Evolutionary conservation across 306 rosid genomes (phyloP).

Genomic region (Corylus avellana): DNA sequence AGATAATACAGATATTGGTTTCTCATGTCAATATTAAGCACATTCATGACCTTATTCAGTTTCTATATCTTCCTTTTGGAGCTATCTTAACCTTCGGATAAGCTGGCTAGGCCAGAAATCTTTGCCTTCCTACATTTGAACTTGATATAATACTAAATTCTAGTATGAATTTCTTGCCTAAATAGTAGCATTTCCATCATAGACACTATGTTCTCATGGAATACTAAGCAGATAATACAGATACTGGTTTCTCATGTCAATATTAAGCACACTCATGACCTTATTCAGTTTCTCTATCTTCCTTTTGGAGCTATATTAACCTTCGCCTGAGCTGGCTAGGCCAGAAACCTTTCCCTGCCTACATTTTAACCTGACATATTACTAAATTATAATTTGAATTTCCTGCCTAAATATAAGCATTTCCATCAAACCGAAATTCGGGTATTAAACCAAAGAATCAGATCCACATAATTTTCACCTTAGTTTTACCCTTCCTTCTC

Average conservation of each 20-base stretch:
- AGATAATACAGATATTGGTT: not conserved
- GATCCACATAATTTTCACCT: not conserved
- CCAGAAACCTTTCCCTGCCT: constrained; percentile 4
- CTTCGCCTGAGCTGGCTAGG: not conserved
- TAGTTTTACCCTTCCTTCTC: not conserved
- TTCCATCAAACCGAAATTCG: not conserved
- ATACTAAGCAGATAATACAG: not conserved
- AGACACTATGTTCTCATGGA: too few species aligned
- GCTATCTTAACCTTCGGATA: not conserved
- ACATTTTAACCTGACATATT: not conserved
- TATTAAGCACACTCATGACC: not conserved
- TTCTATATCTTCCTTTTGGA: not conserved
- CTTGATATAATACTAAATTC: not conserved
- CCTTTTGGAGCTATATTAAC: not conserved
- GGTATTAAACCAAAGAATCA: not conserved
- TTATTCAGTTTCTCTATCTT: not conserved
- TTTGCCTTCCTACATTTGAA: constrained; percentile 2
- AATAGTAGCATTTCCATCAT: not conserved
- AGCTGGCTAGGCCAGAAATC: not conserved
- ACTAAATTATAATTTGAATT: not conserved
- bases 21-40: constrained; percentile 11
- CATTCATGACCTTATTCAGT: not conserved
- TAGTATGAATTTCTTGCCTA: not conserved
- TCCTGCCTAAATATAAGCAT: not conserved
- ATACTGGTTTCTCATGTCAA: constrained; percentile 10